Base-by-base conservation (phyloP, 495 filamentous ascomycete genomes). In the Aspergillus heteromorphus region DNA sequence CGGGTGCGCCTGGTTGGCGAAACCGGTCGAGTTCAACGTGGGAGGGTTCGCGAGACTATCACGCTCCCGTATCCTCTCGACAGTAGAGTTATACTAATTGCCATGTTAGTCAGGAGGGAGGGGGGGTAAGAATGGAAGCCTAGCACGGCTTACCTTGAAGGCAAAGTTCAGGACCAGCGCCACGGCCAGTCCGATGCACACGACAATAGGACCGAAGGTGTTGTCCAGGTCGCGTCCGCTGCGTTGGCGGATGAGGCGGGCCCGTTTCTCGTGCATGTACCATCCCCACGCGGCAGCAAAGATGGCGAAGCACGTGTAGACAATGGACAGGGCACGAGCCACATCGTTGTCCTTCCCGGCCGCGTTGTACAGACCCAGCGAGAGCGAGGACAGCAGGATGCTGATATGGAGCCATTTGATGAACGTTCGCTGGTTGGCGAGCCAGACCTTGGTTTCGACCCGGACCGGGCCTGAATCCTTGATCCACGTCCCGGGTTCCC, bases 361-460 rank as follows among this genome's bases (percentile, higher is more conserved):
- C 0, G 93, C 89, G 62, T 92, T 93, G 70, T 91, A 96, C 27
- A 98, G 73, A 38, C 85, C 89, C 20, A 98, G 73, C 2, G 89
- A 88, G 25, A 98, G 69, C 20, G 82, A 83, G 9, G 90, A 91
- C 7, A 97, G 82, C 23, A 97, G 77, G 20, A 98, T 79, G 49
- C 83, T 86, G 58, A 97, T 87, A 65, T 97, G 91, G 69, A 96
- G 87, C 93, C 93, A 98, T 67, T 96, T 96, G 67, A 98, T 83
- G 63, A 96, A 98, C 0, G 93, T 98, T 42, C 93, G 83, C 73
- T 98, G 89, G 66, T 98, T 98, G 45, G 93, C 93, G 30, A 98
- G 87, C 92, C 93, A 98, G 6, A 98, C 92, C 71, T 98, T 98
- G 38, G 89, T 88, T 70, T 98, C 93, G 36, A 98, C 90, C 49